Evolutionary conservation across 331 rosid genomes (phyloP), one percentile per base, ranked within the genome.

Genomic region (Quercus tomentella): DNA sequence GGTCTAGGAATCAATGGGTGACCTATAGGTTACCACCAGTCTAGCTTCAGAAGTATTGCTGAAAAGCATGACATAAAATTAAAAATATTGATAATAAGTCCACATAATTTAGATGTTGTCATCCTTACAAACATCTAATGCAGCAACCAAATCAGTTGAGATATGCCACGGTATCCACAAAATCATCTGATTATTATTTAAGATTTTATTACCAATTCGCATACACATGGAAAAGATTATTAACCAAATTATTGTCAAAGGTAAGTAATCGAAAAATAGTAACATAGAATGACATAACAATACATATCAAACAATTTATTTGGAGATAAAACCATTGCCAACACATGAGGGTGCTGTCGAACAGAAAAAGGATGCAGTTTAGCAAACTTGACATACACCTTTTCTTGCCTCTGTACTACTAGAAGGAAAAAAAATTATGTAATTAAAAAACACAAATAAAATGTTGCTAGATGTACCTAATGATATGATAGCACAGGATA

Each of bases 401-500:
- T 21, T 74, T 28, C 54, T 35, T 30, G 45, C 57, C 20, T 51
- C 16, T 43, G 41, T 22, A 15, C 57, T 37, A 12, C 75, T 25
- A 16, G 25, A 43, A 20, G 22, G 28, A 4, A n/a, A 12, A 11
- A 43, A 17, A 14, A 4, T 76, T 5, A 43, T 45, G 31, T 65
- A 15, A 56, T 45, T 37, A 37, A 60, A 72, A 43, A 60, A 77
- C 8, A 5, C 51, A 31, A 35, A 71, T 66, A 41, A 65, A 78
- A 75, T 73, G 84, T 55, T 55, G 37, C 63, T 65, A 82, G 70
- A 63, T 82, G 31, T 93, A 91, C 99, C 99, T 4, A 87, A 83
- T 57, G 96, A 68, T 87, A 96, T 96, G 88, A 96, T 77, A 76
- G 21, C 33, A 80, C 92, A 88, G 45, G 94, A 93, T 88, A 96